A percentile compares a stretch with the other conserved stretches of the same genome.
Conservation (phyloP, 176 grass and related monocot genomes). For the Carex littledalei region DNA sequence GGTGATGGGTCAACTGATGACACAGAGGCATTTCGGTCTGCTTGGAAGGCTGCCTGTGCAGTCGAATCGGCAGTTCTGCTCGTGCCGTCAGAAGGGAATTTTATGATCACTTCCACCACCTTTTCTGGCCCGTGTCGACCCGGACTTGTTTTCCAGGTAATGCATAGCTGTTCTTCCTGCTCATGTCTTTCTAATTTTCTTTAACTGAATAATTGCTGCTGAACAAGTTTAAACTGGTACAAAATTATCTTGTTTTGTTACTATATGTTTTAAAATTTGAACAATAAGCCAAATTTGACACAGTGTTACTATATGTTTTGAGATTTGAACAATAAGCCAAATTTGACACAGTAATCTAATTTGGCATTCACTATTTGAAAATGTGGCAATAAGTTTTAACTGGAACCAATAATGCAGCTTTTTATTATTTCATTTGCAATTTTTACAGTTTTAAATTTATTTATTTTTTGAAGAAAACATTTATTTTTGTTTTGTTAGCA, state of each 20-base stretch:
- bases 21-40: slow-evolving; percentile 60
- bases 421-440: background rate
- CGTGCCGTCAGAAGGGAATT: slow-evolving; percentile 64
- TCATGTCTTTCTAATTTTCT: too few species aligned
- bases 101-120: slow-evolving; percentile 68
- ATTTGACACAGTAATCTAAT: background rate
- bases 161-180: too few species aligned
- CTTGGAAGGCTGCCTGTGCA: slow-evolving; percentile 63
- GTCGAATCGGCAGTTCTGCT: slow-evolving; percentile 42
- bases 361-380: background rate
- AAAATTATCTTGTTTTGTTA: background rate
- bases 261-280: background rate
- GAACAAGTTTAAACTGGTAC: background rate
- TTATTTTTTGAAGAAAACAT: too few species aligned
- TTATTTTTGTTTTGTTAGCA: background rate
- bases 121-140: slow-evolving; percentile 79
- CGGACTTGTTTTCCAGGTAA: slow-evolving; percentile 73
- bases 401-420: background rate
- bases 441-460: background rate
- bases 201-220: too few species aligned
- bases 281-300: too few species aligned
- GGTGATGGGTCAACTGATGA: slow-evolving; percentile 60
- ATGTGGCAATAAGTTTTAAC: background rate
- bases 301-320: too few species aligned
- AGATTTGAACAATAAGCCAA: background rate